These are phyloP conservation scores for Chloranthus sessilifolius DNA, from an alignment of 164 flowering plant species.

Conservation along the genomic window DNA sequence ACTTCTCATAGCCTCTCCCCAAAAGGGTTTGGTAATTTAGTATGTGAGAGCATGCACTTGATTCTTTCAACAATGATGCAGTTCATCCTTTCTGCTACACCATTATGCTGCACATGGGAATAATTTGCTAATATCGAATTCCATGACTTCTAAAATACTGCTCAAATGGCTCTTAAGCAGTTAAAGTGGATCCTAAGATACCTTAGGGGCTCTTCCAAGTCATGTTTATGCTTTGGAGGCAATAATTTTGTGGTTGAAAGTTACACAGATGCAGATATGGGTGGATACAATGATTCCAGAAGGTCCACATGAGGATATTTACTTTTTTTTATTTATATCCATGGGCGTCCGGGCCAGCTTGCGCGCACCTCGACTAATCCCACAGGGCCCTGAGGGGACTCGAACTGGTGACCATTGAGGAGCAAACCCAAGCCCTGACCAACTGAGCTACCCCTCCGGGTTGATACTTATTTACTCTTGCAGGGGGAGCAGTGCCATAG, in stretches of 20 bases:
- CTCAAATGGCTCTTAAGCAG: no score
- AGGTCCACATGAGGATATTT: not conserved
- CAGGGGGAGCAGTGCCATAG: not conserved
- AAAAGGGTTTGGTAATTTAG: not conserved
- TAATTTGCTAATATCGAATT: no score
- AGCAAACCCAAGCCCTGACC: no score
- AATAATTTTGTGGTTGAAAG: not conserved
- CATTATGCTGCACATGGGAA: no score
- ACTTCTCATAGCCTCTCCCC: slow-evolving; percentile 2
- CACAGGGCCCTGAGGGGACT: no score
- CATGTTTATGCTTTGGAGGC: not conserved
- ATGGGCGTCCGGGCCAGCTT: no score
- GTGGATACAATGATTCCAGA: slow-evolving; percentile 1
- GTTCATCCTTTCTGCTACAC: not conserved
- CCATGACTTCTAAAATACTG: no score
- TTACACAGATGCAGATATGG: slow-evolving; percentile 2
- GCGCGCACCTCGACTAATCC: no score
- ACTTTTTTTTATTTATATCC: no score
- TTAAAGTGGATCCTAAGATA: not conserved
- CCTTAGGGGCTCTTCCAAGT: slow-evolving; percentile 1
- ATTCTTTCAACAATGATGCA: not conserved
- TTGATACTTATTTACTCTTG: no score
- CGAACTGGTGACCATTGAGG: no score
- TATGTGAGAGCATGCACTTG: not conserved
- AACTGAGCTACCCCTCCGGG: no score